Evolutionary conservation across 2,329 filamentous ascomycete genomes (phyloP).

Genomic region (Colletotrichum sojae): DNA sequence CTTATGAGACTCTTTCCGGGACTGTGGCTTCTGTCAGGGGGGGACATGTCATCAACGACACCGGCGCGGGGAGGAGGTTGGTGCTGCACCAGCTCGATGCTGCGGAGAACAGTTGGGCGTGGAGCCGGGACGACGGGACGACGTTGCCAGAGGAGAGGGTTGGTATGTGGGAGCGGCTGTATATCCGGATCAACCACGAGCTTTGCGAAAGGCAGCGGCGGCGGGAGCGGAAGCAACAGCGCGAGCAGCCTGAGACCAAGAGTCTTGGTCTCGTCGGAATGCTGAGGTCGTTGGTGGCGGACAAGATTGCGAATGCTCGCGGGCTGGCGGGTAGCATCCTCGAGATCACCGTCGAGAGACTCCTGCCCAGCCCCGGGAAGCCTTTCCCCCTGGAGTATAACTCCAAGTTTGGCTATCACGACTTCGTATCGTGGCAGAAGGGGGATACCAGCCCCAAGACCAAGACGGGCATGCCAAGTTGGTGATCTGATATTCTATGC

Average conservation of each 20-base stretch:
- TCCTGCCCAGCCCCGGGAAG: slow-evolving; percentile 7
- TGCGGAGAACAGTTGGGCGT: slow-evolving; percentile 36
- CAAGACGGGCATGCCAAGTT: background rate
- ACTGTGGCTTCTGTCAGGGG: slow-evolving; percentile 26
- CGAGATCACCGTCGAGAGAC: background rate
- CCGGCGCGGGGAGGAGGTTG: slow-evolving; percentile 3
- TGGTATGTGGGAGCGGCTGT: slow-evolving; percentile 44
- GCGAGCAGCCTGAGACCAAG: background rate
- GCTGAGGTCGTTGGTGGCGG: background rate
- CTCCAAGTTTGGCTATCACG: slow-evolving; percentile 35
- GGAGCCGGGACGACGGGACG: slow-evolving; percentile 2
- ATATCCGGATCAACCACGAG: slow-evolving; percentile 40
- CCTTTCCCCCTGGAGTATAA: background rate
- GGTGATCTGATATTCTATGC: background rate
- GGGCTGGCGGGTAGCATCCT: slow-evolving; percentile 13
- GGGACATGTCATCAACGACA: background rate
- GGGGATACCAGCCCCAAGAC: slow-evolving; percentile 12
- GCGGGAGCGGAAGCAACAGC: background rate
- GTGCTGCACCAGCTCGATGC: slow-evolving; percentile 29
- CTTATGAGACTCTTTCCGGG: slow-evolving; percentile 31
- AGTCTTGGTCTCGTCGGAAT: background rate
- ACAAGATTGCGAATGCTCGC: background rate
- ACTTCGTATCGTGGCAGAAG: slow-evolving; percentile 38
- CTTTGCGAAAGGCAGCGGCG: slow-evolving; percentile 22
- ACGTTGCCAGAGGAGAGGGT: slow-evolving; percentile 41